These are phyloP conservation scores for Zalaria obscura DNA, from an alignment of 2,329 filamentous ascomycete species.

Conservation along the genomic window DNA sequence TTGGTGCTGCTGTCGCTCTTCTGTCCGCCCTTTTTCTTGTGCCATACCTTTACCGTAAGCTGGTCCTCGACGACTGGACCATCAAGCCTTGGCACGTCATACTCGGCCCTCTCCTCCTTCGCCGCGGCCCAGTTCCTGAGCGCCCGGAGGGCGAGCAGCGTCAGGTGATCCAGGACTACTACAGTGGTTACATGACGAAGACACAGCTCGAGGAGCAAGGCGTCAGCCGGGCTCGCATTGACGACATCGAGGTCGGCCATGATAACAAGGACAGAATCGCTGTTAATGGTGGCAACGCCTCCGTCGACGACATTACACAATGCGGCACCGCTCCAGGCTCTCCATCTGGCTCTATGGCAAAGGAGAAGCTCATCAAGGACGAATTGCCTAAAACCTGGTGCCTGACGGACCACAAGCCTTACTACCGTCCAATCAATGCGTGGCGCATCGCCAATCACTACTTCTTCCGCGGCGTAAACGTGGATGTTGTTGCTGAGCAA, in stretches of 20 bases:
- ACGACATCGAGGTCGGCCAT: conserved; percentile 7
- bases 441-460: conserved; percentile 9
- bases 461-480: conserved; percentile 10
- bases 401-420: background rate
- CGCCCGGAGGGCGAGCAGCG: no score
- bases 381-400: background rate
- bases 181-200: conserved; percentile 36
- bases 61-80: conserved; percentile 18
- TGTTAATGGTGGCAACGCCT: conserved; percentile 10
- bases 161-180: conserved; percentile 37
- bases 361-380: background rate
- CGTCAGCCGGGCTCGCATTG: conserved; percentile 8
- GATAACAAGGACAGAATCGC: no score
- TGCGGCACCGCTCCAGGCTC: background rate
- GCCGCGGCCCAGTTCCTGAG: no score
- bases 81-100: conserved; percentile 18
- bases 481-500: conserved; percentile 17
- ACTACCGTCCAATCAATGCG: conserved; percentile 4
- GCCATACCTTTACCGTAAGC: conserved; percentile 16
- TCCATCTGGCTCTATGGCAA: background rate
- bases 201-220: conserved; percentile 31
- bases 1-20: conserved; percentile 17
- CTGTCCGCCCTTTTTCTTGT: conserved; percentile 29
- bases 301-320: background rate
- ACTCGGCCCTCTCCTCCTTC: conserved; percentile 20